These are phyloP conservation scores for Beta macrorhiza DNA, from an alignment of 179 eudicot species.

Conservation along the genomic window DNA sequence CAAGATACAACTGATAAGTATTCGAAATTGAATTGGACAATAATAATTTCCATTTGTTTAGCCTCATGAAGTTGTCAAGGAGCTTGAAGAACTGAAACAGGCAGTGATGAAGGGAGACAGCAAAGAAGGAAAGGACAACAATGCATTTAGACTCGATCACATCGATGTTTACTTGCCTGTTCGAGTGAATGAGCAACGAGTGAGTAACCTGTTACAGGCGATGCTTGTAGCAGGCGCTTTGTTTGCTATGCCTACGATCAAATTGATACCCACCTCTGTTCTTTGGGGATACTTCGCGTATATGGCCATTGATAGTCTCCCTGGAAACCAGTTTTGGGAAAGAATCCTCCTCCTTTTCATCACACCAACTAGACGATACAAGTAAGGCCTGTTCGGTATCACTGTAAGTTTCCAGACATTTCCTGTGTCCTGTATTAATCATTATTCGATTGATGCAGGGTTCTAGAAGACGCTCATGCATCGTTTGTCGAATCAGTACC, in stretches of 20 bases:
- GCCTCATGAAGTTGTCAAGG: constrained; percentile 45
- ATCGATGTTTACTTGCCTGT: constrained; percentile 69
- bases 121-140: constrained; percentile 33
- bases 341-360: constrained; percentile 59
- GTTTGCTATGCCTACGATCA: constrained; percentile 66
- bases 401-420: background rate
- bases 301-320: constrained; percentile 83
- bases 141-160: constrained; percentile 48
- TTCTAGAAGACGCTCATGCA: constrained; percentile 64
- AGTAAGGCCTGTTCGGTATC: constrained; percentile 30
- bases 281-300: constrained; percentile 88
- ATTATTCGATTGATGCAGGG: constrained; percentile 39
- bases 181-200: constrained; percentile 74
- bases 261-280: constrained; percentile 71
- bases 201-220: constrained; percentile 71
- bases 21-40: background rate
- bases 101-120: constrained; percentile 51
- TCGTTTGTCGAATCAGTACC: constrained; percentile 68
- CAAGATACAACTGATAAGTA: background rate
- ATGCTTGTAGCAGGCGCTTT: constrained; percentile 56
- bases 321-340: constrained; percentile 87
- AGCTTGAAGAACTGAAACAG: constrained; percentile 54
- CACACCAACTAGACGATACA: constrained; percentile 60
- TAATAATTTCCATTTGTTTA: constrained; percentile 16
- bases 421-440: background rate